A percentile compares a stretch with the other conserved stretches of the same genome.
Evolutionary conservation across 352 stramenopile genomes (phyloP).

Genomic region (Globisporangium spinosum): DNA sequence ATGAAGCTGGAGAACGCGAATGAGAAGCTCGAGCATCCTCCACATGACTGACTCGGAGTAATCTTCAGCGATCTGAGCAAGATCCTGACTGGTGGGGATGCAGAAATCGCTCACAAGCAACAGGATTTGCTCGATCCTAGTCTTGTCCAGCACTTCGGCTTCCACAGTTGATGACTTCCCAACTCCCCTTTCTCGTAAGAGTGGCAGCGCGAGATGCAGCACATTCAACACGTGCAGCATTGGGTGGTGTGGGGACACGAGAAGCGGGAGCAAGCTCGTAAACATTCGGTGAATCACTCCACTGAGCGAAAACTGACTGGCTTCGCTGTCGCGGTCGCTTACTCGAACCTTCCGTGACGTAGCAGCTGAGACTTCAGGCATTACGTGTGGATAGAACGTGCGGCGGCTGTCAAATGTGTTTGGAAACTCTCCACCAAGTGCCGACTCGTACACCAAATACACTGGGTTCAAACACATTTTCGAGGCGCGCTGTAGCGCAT

Average conservation of each 20-base stretch:
- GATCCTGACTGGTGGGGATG: conserved; percentile 7
- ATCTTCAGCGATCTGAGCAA: neutral
- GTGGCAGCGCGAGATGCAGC: conserved; percentile 29
- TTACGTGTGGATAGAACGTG: conserved; percentile 32
- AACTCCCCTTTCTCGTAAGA: conserved; percentile 24
- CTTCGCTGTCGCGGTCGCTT: neutral
- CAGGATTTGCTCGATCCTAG: conserved; percentile 40
- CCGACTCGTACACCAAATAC: conserved; percentile 34
- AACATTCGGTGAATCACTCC: conserved; percentile 42
- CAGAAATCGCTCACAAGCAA: conserved; percentile 34
- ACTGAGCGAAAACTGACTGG: conserved; percentile 34
- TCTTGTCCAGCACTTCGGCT: conserved; percentile 31
- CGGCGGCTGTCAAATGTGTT: conserved; percentile 31
- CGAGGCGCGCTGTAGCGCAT: conserved; percentile 32
- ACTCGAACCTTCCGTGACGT: neutral
- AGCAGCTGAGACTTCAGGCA: conserved; percentile 12
- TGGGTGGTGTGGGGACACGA: conserved; percentile 41
- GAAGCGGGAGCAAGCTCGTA: conserved; percentile 43
- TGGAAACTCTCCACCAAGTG: conserved; percentile 19
- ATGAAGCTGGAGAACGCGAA: conserved; percentile 34
- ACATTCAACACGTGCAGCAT: conserved; percentile 60
- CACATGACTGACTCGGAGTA: conserved; percentile 8
- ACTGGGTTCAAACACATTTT: conserved; percentile 39
- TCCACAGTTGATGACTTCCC: neutral
- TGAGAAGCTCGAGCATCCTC: conserved; percentile 34